phyloP scores from a whole-genome alignment of 805 yeast species.

The Ogataea thermomethanolica region DNA sequence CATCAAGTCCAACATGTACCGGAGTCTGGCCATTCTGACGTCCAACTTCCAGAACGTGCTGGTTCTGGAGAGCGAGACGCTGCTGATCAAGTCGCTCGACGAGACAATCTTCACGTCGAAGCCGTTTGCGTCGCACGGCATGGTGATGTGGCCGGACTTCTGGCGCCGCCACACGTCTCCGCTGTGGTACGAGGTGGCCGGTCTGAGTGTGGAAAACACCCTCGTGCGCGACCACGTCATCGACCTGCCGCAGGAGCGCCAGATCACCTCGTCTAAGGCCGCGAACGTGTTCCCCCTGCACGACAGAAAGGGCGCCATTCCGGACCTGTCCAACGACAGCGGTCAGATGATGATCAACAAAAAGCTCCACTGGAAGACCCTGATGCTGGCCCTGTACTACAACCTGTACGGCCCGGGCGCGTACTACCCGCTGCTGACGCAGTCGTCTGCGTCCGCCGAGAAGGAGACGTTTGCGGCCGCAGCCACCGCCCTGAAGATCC shows the following conservation, averaged over 20 bases:
- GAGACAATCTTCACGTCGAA: slow-evolving; percentile 37
- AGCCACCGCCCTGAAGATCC: slow-evolving; percentile 38
- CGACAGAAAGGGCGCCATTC: slow-evolving; percentile 42
- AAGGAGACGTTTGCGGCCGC: slow-evolving; percentile 54
- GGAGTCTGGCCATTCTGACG: slow-evolving; percentile 40
- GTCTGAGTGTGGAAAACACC: slow-evolving; percentile 35
- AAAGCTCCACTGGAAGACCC: slow-evolving; percentile 43
- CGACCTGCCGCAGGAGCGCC: slow-evolving; percentile 21
- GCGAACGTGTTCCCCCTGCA: slow-evolving; percentile 21
- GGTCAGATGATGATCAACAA: slow-evolving; percentile 50
- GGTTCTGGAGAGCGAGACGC: slow-evolving; percentile 44
- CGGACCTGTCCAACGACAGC: slow-evolving; percentile 48
- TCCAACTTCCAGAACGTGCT: slow-evolving; percentile 45
- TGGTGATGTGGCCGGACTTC: slow-evolving; percentile 77
- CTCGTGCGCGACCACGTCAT: slow-evolving; percentile 33
- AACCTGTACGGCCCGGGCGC: slow-evolving; percentile 44
- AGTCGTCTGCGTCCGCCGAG: slow-evolving; percentile 43
- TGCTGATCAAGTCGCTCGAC: slow-evolving; percentile 40
- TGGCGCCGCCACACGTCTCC: slow-evolving; percentile 80
- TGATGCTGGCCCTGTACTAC: slow-evolving; percentile 46
- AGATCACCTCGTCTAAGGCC: slow-evolving; percentile 27
- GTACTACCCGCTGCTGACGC: slow-evolving; percentile 40
- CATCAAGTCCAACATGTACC: slow-evolving; percentile 33
- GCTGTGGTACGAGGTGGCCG: slow-evolving; percentile 59
- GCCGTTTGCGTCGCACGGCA: slow-evolving; percentile 49